Evolutionary conservation across 2,329 filamentous ascomycete genomes (phyloP).

Genomic region (Blastomyces parvus): DNA sequence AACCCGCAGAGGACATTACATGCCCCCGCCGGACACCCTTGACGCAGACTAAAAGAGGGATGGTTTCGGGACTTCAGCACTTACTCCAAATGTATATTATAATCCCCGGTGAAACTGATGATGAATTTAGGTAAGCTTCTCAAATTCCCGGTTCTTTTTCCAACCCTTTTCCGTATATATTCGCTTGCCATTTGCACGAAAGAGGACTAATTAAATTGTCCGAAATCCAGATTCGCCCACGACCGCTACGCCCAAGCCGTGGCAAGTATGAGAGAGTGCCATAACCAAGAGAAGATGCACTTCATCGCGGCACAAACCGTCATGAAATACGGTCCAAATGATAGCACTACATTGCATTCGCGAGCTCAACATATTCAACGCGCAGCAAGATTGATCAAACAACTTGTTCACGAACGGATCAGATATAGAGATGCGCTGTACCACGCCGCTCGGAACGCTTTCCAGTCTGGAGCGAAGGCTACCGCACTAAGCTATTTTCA

Average conservation of each 20-base stretch:
- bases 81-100: constrained; percentile 73
- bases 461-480: constrained; percentile 70
- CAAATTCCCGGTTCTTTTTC: constrained; percentile 20
- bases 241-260: constrained; percentile 77
- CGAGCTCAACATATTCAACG: constrained; percentile 75
- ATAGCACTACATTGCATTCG: constrained; percentile 57
- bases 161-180: not conserved
- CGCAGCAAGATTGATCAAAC: constrained; percentile 64
- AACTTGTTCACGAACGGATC: constrained; percentile 49
- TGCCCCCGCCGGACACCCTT: constrained; percentile 37
- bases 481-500: constrained; percentile 77
- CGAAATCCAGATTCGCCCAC: constrained; percentile 58
- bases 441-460: constrained; percentile 66
- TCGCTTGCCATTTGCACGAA: not conserved
- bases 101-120: constrained; percentile 71
- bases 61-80: constrained; percentile 65
- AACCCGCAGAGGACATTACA: constrained; percentile 28
- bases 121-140: constrained; percentile 54
- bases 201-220: not conserved
- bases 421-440: constrained; percentile 67
- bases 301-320: constrained; percentile 78
- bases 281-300: constrained; percentile 68
- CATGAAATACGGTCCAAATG: constrained; percentile 57
- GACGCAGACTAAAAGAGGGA: constrained; percentile 54
- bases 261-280: constrained; percentile 56